Evolutionary conservation across 768 basidiomycete species (phyloP), one percentile per base, ranked within the genome.

Genomic region (Omphalotus guepiniiformis): DNA sequence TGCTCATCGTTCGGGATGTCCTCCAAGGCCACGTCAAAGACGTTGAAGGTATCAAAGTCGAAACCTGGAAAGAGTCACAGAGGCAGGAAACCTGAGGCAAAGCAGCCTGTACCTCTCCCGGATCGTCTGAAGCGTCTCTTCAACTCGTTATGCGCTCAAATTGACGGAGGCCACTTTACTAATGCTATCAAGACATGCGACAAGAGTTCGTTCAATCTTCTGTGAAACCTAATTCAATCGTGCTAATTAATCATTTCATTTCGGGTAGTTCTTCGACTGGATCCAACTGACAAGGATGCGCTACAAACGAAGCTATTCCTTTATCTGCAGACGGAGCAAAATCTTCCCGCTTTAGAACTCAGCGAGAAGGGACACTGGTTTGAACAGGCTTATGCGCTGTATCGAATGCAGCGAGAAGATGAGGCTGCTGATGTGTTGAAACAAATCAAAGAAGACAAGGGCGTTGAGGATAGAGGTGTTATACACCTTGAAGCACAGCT

Each of bases 151-250:
- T 85, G 81, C 60, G 86, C 88, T 8, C 93, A 95, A 62, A 83
- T 94, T 56, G 90, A 94, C 52, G 90, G 86, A n/a, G 88, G 86
- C 1, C 83, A 93, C 67, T 84, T 91, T 60, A 65, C 69, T 36
- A 92, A 91, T 57, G 92, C 91, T 22, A 76, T 93, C 59, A 90
- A 85, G 76, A 93, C 93, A 53, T 93, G 90, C 71, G 85, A 92
- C 66, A 93, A 91, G 72, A 87, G 93, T 91, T 57, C 49, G 81
- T 72, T 48, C 43, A 30, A 55, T 57, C 55, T 51, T 54, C 22
- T 52, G 49, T 48, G 55, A 23, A 35, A 39, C 5, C 8, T 11
- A 18, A 54, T 51, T 32, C 30, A 49, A 46, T 61, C 51, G 58
- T 50, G 16, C 27, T 37, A 11, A 43, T 47, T 19, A 6, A n/a